These are phyloP conservation scores for Venturia asperata DNA, from an alignment of 2,329 filamentous ascomycete genomes.

Conservation along the genomic window DNA sequence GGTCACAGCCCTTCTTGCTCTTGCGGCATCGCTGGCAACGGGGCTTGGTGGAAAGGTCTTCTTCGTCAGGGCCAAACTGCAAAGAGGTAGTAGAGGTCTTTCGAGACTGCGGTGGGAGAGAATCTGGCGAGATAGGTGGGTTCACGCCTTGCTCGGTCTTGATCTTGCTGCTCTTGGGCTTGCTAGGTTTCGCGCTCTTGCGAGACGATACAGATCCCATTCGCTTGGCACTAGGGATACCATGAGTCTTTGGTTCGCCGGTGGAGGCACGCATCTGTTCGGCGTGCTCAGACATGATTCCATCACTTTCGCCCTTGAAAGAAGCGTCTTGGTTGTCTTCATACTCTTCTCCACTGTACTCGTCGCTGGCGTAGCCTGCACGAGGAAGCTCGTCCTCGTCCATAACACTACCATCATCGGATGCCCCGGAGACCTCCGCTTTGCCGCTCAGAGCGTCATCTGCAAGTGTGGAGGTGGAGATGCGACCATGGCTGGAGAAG, in stretches of 20 bases:
- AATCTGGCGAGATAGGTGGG: conserved; percentile 48
- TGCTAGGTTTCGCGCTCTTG: conserved; percentile 34
- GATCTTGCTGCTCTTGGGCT: conserved; percentile 30
- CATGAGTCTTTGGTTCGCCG: conserved; percentile 38
- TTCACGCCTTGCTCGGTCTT: conserved; percentile 38
- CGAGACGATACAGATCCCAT: conserved; percentile 29
- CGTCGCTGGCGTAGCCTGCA: conserved; percentile 36
- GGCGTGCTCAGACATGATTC: conserved; percentile 30
- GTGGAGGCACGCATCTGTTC: conserved; percentile 29
- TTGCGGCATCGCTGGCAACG: conserved; percentile 97
- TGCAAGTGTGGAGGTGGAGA: conserved; percentile 74
- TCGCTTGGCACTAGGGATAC: conserved; percentile 29
- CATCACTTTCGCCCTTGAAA: conserved; percentile 50
- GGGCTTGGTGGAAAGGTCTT: conserved; percentile 89
- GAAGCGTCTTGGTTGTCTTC: conserved; percentile 46
- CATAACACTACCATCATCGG: conserved; percentile 72
- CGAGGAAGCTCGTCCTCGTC: conserved; percentile 56
- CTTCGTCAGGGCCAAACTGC: conserved; percentile 65
- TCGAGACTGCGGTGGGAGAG: conserved; percentile 60
- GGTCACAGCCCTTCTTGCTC: conserved; percentile 98
- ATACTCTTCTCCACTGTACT: conserved; percentile 55
- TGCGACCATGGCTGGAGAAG: conserved; percentile 76
- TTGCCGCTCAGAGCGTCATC: conserved; percentile 90
- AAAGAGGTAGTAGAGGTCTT: conserved; percentile 68
- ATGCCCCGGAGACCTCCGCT: conserved; percentile 69